A percentile compares a stretch with the other conserved stretches of the same genome.
Evolutionary conservation across 352 stramenopile genomes (phyloP).

Genomic region (Pythium diclinum): DNA sequence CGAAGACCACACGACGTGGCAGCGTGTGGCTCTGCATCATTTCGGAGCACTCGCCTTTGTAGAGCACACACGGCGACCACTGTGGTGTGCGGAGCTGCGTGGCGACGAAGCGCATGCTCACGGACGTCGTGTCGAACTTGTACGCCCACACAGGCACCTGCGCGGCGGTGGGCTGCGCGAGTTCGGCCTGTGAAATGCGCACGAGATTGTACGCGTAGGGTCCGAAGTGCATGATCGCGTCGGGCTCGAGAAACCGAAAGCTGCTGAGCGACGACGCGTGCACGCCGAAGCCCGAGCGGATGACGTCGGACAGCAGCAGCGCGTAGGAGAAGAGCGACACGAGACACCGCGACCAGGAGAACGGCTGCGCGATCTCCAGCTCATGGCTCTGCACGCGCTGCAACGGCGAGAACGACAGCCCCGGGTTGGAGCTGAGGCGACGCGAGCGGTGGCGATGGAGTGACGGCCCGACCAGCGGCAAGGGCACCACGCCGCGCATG

Average conservation of each 20-base stretch:
- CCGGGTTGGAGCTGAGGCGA: background rate
- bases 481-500: background rate
- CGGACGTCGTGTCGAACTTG: slow-evolving; percentile 19
- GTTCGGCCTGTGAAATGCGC: background rate
- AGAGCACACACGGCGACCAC: slow-evolving; percentile 2
- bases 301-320: slow-evolving; percentile 28
- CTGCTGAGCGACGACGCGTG: background rate
- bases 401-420: background rate
- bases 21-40: background rate
- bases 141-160: background rate
- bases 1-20: background rate
- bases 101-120: slow-evolving; percentile 6
- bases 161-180: background rate
- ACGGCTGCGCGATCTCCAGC: background rate
- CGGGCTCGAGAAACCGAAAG: slow-evolving; percentile 7
- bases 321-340: slow-evolving; percentile 22
- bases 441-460: background rate
- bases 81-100: background rate
- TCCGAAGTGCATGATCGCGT: slow-evolving; percentile 7
- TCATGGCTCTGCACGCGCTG: background rate
- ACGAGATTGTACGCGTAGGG: background rate
- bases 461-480: background rate
- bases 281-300: slow-evolving; percentile 10
- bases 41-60: background rate
- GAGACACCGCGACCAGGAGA: slow-evolving; percentile 15